Conservation (phyloP, 805 yeast genomes). For the Debaryomyces tyrocola region DNA sequence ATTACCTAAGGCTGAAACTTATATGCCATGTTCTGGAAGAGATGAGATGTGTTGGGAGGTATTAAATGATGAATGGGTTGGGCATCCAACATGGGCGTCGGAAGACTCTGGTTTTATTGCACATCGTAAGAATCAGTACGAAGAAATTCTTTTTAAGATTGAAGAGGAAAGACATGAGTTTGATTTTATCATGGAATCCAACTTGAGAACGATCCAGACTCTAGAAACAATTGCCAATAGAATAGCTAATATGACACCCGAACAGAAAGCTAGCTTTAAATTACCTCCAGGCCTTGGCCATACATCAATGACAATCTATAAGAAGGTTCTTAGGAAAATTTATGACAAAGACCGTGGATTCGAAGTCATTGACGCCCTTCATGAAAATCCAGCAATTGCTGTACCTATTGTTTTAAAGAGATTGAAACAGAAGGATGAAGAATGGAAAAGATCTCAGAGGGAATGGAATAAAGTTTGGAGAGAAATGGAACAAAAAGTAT, state of each 20-base stretch:
- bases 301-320: constrained; percentile 86
- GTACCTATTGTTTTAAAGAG: constrained; percentile 91
- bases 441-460: constrained; percentile 96
- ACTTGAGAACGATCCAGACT: constrained; percentile 91
- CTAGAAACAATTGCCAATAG: constrained; percentile 93
- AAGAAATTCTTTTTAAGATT: constrained; percentile 89
- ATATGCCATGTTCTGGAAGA: constrained; percentile 97
- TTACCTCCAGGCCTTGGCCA: constrained; percentile 94
- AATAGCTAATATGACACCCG: constrained; percentile 87
- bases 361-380: constrained; percentile 93
- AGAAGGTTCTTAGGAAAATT: constrained; percentile 86
- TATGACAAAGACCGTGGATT: constrained; percentile 94
- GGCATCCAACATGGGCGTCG: constrained; percentile 99
- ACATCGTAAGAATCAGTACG: constrained; percentile 97
- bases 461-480: constrained; percentile 99
- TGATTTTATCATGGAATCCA: constrained; percentile 93
- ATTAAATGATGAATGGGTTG: constrained; percentile 97
- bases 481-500: constrained; percentile 93
- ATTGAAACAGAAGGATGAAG: constrained; percentile 96
- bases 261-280: constrained; percentile 82
- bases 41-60: constrained; percentile 99
- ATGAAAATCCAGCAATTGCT: constrained; percentile 92
- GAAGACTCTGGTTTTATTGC: constrained; percentile 99
- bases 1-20: constrained; percentile 89
- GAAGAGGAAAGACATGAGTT: constrained; percentile 98